Conservation (phyloP, 2,329 filamentous ascomycete species). For the Alternaria hordeiaustralica region DNA sequence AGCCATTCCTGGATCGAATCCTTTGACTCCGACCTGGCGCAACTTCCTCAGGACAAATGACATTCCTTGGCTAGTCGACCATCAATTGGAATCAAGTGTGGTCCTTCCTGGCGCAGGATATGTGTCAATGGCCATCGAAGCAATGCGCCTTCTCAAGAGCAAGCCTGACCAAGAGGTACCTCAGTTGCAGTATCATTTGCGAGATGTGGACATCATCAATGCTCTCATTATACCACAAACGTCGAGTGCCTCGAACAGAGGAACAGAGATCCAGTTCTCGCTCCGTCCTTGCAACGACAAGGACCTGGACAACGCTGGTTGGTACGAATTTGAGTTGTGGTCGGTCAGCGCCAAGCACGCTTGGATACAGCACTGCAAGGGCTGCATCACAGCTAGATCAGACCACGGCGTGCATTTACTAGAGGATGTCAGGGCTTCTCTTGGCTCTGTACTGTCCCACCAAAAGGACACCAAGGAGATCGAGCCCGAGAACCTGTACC, state of each 20-base stretch:
- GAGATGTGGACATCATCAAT: constrained; percentile 25
- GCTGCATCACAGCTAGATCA: background rate
- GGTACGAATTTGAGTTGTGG: constrained; percentile 6
- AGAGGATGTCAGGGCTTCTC: background rate
- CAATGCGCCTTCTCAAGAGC: background rate
- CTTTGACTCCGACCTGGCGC: constrained; percentile 50
- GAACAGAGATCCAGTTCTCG: constrained; percentile 16
- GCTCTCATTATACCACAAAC: constrained; percentile 27
- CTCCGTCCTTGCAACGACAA: constrained; percentile 5
- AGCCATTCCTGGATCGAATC: background rate
- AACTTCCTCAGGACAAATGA: constrained; percentile 51
- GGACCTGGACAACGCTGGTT: background rate
- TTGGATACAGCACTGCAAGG: constrained; percentile 5
- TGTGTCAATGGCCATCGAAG: constrained; percentile 54
- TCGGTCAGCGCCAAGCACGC: background rate
- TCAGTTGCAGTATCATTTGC: constrained; percentile 14
- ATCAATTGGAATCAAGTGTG: constrained; percentile 44
- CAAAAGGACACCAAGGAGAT: constrained; percentile 3
- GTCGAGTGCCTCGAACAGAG: background rate
- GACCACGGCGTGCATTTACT: background rate
- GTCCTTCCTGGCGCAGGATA: constrained; percentile 56
- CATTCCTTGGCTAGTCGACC: constrained; percentile 55
- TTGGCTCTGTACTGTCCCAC: background rate
- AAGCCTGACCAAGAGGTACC: background rate
- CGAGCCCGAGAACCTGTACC: constrained; percentile 30